These are phyloP conservation scores for Paramecium sexaurelia DNA, from an alignment of 73 alveolate genomes.

Conservation along the genomic window DNA sequence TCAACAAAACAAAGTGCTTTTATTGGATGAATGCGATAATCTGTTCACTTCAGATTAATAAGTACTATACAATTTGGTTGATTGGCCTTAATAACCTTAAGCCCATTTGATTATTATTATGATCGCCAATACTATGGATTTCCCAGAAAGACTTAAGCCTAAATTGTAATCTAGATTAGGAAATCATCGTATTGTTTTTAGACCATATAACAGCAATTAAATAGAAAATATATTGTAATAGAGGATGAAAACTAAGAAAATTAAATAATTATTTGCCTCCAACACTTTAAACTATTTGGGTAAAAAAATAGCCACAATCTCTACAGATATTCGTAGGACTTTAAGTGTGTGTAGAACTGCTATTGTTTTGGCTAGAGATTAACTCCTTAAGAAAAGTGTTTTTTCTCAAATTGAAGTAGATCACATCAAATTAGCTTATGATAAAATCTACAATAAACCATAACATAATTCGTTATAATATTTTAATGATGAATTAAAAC, in stretches of 20 bases:
- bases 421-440: slow-evolving; percentile 60
- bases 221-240: slow-evolving; percentile 78
- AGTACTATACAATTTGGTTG: slow-evolving; percentile 88
- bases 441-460: slow-evolving; percentile 23
- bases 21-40: slow-evolving; percentile 94
- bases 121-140: slow-evolving; percentile 96
- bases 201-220: slow-evolving; percentile 87
- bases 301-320: slow-evolving; percentile 83
- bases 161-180: slow-evolving; percentile 94
- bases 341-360: slow-evolving; percentile 88
- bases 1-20: slow-evolving; percentile 70
- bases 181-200: slow-evolving; percentile 85
- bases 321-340: slow-evolving; percentile 92
- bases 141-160: slow-evolving; percentile 86
- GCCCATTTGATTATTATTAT: slow-evolving; percentile 85
- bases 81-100: slow-evolving; percentile 89
- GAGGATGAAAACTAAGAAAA: slow-evolving; percentile 75
- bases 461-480: background rate
- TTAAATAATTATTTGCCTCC: slow-evolving; percentile 68
- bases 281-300: slow-evolving; percentile 79
- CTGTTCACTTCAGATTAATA: slow-evolving; percentile 84
- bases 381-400: background rate
- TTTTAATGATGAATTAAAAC: background rate
- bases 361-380: slow-evolving; percentile 76
- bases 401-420: slow-evolving; percentile 17